Evolutionary conservation across 202 grass and related monocot species (phyloP).

Genomic region (Carex arenaria): DNA sequence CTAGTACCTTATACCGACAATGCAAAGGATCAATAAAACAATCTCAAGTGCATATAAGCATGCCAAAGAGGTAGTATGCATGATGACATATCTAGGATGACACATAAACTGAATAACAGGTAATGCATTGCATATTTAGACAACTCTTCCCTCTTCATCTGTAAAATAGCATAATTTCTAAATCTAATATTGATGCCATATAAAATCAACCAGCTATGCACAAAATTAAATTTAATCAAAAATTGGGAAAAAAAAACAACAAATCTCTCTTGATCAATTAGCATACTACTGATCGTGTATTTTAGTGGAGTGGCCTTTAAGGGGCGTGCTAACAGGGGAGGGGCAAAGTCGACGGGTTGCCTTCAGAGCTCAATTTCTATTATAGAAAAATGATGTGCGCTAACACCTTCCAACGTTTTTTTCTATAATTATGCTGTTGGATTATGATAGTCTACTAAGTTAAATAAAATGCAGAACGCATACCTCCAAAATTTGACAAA

Average conservation of each 20-base stretch:
- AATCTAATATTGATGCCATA: not conserved
- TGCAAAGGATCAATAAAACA: not conserved
- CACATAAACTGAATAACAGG: not conserved
- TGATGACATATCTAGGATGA: not conserved
- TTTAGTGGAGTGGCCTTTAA: too few relatives aligned
- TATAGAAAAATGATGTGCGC: too few relatives aligned
- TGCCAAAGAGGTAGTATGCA: not conserved
- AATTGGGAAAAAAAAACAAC: not conserved
- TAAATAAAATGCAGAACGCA: not conserved
- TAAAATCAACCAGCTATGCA: not conserved
- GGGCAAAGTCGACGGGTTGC: too few relatives aligned
- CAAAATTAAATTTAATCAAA: conserved; percentile 1
- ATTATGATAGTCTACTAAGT: not conserved
- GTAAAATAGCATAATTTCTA: conserved; percentile 1
- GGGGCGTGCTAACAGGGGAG: too few relatives aligned
- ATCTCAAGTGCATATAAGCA: not conserved
- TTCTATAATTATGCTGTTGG: not conserved
- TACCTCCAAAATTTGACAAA: not conserved
- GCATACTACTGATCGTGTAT: not conserved
- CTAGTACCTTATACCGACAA: not conserved
- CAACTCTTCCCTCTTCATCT: not conserved
- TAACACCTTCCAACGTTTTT: too few relatives aligned
- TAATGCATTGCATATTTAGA: not conserved
- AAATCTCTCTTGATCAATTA: not conserved
- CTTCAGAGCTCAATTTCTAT: too few relatives aligned